These are phyloP conservation scores for Ogataea hybrid DNA, from an alignment of 1,139 yeast genomes.

Conservation along the genomic window DNA sequence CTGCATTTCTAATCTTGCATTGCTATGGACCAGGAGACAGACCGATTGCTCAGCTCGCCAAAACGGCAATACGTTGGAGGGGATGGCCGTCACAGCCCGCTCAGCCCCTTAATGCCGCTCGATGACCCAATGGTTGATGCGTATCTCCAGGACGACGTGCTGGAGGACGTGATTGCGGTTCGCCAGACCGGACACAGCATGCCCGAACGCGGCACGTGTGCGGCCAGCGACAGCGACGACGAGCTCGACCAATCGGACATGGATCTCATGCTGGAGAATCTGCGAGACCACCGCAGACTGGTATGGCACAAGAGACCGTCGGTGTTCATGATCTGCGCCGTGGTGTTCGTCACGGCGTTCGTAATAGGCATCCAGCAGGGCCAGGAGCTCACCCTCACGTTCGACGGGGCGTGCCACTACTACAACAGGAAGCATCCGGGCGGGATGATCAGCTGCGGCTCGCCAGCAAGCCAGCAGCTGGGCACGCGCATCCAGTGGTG, in stretches of 20 bases:
- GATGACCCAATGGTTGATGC: slow-evolving; percentile 14
- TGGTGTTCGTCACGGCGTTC: slow-evolving; percentile 23
- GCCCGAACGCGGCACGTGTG: too few relatives aligned
- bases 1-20: background rate
- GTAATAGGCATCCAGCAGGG: slow-evolving; percentile 23
- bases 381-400: slow-evolving; percentile 24
- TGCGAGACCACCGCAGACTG: slow-evolving; percentile 20
- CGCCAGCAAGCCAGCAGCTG: slow-evolving; percentile 24
- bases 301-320: slow-evolving; percentile 33
- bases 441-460: slow-evolving; percentile 5
- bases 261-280: slow-evolving; percentile 21
- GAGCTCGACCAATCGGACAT: slow-evolving; percentile 24
- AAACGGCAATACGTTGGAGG: background rate
- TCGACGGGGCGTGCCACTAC: slow-evolving; percentile 24
- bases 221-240: slow-evolving; percentile 13
- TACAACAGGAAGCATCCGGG: slow-evolving; percentile 5
- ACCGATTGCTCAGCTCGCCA: background rate
- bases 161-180: slow-evolving; percentile 15
- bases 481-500: slow-evolving; percentile 27
- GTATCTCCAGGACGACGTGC: slow-evolving; percentile 17
- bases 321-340: slow-evolving; percentile 23
- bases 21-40: background rate
- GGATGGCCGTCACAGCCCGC: background rate
- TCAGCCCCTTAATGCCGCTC: slow-evolving; percentile 5
- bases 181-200: background rate